Conservation (phyloP, 1,284 basidiomycete genomes). For the Apiotrichum montevideense region DNA sequence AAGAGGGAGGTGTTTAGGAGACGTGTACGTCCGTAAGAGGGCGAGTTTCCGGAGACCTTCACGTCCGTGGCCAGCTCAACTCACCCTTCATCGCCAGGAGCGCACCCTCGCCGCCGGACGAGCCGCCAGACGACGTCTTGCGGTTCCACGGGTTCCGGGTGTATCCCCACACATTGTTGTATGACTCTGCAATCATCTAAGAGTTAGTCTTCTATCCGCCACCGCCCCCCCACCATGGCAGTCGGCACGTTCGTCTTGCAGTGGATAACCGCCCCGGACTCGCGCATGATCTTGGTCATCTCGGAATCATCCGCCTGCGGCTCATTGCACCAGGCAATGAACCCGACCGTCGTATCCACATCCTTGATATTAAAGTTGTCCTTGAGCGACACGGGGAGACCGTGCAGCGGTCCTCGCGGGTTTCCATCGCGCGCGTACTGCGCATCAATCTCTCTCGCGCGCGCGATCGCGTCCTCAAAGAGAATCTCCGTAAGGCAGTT, state of each 20-base stretch:
- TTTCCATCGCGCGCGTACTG: slow-evolving; percentile 41
- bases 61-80: background rate
- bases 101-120: slow-evolving; percentile 59
- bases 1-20: no score
- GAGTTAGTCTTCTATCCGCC: background rate
- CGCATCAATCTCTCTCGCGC: slow-evolving; percentile 47
- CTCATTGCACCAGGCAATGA: slow-evolving; percentile 31
- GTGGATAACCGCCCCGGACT: slow-evolving; percentile 33
- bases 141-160: slow-evolving; percentile 61
- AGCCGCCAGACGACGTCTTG: slow-evolving; percentile 55
- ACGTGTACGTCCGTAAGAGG: no score
- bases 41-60: no score
- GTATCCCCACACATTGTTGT: slow-evolving; percentile 56
- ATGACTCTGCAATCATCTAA: slow-evolving; percentile 34
- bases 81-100: slow-evolving; percentile 53
- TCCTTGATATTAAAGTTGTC: slow-evolving; percentile 41
- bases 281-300: slow-evolving; percentile 29
- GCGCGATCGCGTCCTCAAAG: slow-evolving; percentile 45
- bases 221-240: slow-evolving; percentile 21
- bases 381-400: slow-evolving; percentile 51
- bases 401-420: slow-evolving; percentile 49
- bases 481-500: slow-evolving; percentile 50
- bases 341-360: slow-evolving; percentile 44
- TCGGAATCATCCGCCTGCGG: slow-evolving; percentile 26
- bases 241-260: slow-evolving; percentile 41